Percentiles rank a stretch among this genome's conserved stretches.
phyloP scores from a whole-genome alignment of 176 grass and related monocot species.

The Carex cristatella region DNA sequence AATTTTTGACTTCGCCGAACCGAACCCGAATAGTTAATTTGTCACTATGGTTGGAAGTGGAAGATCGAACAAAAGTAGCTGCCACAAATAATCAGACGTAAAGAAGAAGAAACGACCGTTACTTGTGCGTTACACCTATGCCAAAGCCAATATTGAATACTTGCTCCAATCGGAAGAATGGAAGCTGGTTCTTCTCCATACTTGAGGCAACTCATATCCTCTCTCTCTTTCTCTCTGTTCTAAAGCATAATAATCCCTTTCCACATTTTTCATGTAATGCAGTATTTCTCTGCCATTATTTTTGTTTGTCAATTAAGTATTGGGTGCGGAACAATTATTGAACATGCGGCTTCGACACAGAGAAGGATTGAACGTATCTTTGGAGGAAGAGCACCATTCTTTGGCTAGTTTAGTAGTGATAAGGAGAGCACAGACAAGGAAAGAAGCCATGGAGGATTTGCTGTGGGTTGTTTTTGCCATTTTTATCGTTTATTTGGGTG shows the following conservation, averaged over 20 bases:
- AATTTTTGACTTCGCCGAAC: too few relatives aligned
- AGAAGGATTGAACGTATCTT: not conserved
- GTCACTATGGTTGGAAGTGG: not conserved
- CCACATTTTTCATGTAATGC: not conserved
- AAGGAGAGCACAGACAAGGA: conserved; percentile 2
- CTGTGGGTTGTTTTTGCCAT: conserved; percentile 2
- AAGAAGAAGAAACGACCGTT: conserved; percentile 2
- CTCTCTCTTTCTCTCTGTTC: not conserved
- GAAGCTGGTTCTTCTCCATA: conserved; percentile 6
- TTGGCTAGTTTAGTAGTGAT: not conserved
- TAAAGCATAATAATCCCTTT: not conserved
- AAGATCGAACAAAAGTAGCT: not conserved
- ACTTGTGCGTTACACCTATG: conserved; percentile 5
- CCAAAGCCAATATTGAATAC: not conserved
- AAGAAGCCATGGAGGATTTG: conserved; percentile 14
- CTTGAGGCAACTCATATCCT: not conserved
- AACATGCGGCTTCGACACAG: not conserved
- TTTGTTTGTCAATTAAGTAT: not conserved
- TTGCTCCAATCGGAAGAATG: conserved; percentile 5
- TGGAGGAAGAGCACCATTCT: not conserved
- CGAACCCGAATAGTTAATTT: too few relatives aligned
- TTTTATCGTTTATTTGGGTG: conserved; percentile 19
- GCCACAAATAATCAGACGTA: not conserved
- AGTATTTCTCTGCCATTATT: not conserved
- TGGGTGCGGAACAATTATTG: not conserved